These are phyloP conservation scores for Ascocoryne sarcoides DNA, from an alignment of 2,329 filamentous ascomycete genomes.

Conservation along the genomic window DNA sequence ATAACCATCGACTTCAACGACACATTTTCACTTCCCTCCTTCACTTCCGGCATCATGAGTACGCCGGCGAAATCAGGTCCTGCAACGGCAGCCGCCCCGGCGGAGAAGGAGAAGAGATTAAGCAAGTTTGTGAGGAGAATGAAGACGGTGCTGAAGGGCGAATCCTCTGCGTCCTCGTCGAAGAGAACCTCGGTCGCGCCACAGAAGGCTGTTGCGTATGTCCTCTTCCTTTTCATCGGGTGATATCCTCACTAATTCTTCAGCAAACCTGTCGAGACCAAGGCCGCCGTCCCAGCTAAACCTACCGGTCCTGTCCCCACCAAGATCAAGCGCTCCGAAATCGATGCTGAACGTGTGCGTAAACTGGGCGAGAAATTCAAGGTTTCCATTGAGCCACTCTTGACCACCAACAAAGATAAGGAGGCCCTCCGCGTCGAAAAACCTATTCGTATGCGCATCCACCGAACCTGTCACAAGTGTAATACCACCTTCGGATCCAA, in stretches of 20 bases:
- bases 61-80: slow-evolving; percentile 15
- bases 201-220: too few relatives aligned
- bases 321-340: slow-evolving; percentile 21
- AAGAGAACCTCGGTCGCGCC: neutral
- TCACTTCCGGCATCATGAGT: slow-evolving; percentile 16
- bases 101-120: slow-evolving; percentile 22
- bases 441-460: slow-evolving; percentile 68
- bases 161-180: too few relatives aligned
- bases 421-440: slow-evolving; percentile 52
- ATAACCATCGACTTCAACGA: neutral
- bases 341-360: slow-evolving; percentile 27
- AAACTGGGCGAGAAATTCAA: slow-evolving; percentile 31
- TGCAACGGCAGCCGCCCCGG: slow-evolving; percentile 9
- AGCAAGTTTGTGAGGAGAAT: slow-evolving; percentile 20
- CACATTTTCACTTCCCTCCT: neutral
- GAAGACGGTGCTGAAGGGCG: slow-evolving; percentile 25
- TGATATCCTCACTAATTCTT: slow-evolving; percentile 10
- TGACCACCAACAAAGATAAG: slow-evolving; percentile 18
- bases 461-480: slow-evolving; percentile 75
- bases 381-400: slow-evolving; percentile 26
- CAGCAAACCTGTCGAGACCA: slow-evolving; percentile 2
- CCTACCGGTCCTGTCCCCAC: slow-evolving; percentile 11
- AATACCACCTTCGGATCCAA: slow-evolving; percentile 62
- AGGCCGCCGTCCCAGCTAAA: neutral
- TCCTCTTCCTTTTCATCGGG: too few relatives aligned